Base-by-base conservation (phyloP, 306 rosid genomes). In the Ormosia semicastrata region DNA sequence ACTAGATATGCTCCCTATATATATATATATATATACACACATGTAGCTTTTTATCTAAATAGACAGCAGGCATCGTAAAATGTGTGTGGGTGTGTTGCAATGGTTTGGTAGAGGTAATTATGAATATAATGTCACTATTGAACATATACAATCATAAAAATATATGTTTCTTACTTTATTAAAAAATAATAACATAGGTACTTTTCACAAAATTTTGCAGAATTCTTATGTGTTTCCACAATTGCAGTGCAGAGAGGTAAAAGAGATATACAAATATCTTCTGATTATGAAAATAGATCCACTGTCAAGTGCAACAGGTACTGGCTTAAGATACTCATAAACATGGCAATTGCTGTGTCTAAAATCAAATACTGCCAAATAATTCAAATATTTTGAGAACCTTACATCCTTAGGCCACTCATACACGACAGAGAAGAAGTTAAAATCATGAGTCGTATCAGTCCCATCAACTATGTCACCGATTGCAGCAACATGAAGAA, bases 351-450 rank as follows among this genome's bases (percentile, higher is more conserved):
- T 24, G 24, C 6, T 29, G 32, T 10, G 17, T 53, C 67, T 43
- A 67, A 54, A 77, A 81, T 72, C 64, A 83, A 82, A 57, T 70
- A 53, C 33, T 18, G 66, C 68, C 63, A 63, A 69, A 73, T 83
- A 74, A 58, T 87, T 74, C 39, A 76, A 71, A 70, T 75, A 86
- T 57, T 75, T 77, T 80, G 78, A 76, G 85, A 82, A 82, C 18
- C 99, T 93, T 87, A 95, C 99, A 90, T 95, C 99, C 85, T 93
- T 95, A 44, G 98, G 98, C 98, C 99, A 95, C 84, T 95, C 99
- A 75, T 93, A 95, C 78, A 95, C 76, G 3, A 93, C 89, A 2
- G 99, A 91, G 90, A 95, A 95, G 69, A 93, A 95, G 89, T 95
- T 95, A 88, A 95, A 95, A 88, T 93, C 99, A 62, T 95, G 98